Conservation (phyloP, 176 grass and related monocot genomes). For the Phoenix dactylifera region DNA sequence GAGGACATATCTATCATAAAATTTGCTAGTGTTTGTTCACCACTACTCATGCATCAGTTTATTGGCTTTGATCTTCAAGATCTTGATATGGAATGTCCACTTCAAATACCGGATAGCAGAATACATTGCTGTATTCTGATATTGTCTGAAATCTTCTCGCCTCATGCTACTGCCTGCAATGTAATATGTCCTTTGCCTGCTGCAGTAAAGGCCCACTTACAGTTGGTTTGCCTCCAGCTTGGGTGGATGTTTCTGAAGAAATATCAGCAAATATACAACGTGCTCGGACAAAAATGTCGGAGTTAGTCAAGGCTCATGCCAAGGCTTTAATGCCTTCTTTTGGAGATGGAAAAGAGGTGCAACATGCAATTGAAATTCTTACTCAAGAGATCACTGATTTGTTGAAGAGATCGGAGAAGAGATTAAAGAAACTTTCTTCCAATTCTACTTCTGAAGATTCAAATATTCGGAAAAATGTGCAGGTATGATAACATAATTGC, state of each 20-base stretch:
- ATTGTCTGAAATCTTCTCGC: no score
- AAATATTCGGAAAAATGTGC: slow-evolving; percentile 94
- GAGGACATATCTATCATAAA: no score
- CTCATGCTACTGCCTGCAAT: no score
- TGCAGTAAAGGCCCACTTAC: slow-evolving; percentile 46
- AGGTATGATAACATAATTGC: slow-evolving; percentile 23
- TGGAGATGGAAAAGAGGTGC: slow-evolving; percentile 65
- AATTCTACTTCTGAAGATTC: slow-evolving; percentile 83
- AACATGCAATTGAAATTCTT: slow-evolving; percentile 73
- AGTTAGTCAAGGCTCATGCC: slow-evolving; percentile 75
- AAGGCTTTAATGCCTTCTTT: slow-evolving; percentile 98
- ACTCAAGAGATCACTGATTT: slow-evolving; percentile 86
- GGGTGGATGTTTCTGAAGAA: slow-evolving; percentile 96
- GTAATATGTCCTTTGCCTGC: not conserved
- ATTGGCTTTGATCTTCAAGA: no score
- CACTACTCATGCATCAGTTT: no score
- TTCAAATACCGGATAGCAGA: no score
- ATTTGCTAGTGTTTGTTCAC: no score
- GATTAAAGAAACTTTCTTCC: slow-evolving; percentile 60
- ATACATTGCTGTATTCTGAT: no score
- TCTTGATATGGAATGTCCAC: no score
- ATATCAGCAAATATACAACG: slow-evolving; percentile 88
- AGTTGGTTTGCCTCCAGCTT: slow-evolving; percentile 68
- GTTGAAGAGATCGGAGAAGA: slow-evolving; percentile 29
- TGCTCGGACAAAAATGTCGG: slow-evolving; percentile 58